These are phyloP conservation scores for Phylloporus scabripes DNA, from an alignment of 768 basidiomycete species.

Conservation along the genomic window DNA sequence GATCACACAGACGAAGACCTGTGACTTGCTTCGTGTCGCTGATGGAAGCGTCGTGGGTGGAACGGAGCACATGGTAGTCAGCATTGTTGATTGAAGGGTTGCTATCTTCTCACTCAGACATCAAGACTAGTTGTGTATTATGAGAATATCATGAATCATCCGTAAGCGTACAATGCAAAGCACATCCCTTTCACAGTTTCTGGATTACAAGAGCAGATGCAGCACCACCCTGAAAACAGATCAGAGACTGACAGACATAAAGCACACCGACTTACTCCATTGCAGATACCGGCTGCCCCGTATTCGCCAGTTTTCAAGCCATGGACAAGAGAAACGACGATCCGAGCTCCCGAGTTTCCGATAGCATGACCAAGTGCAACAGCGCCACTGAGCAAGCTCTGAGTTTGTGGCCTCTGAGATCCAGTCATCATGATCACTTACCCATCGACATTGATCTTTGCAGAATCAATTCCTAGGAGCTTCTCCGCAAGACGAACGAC, in stretches of 20 bases:
- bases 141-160: conserved; percentile 8
- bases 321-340: conserved; percentile 89
- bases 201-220: conserved; percentile 89
- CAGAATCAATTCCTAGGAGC: conserved; percentile 73
- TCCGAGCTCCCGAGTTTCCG: conserved; percentile 92
- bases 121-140: not conserved
- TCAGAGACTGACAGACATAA: conserved; percentile 11
- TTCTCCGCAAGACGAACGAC: conserved; percentile 91
- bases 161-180: conserved; percentile 9
- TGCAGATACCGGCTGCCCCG: conserved; percentile 95
- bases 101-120: conserved; percentile 12
- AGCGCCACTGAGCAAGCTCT: conserved; percentile 63
- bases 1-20: too few relatives aligned
- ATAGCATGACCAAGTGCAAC: conserved; percentile 96
- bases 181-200: conserved; percentile 52
- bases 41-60: too few relatives aligned
- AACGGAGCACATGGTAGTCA: too few relatives aligned
- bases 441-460: conserved; percentile 90
- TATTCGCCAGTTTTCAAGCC: conserved; percentile 90
- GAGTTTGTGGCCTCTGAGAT: conserved; percentile 3
- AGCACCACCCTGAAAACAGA: conserved; percentile 68
- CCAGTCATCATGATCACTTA: conserved; percentile 32
- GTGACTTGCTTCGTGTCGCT: too few relatives aligned
- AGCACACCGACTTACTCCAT: conserved; percentile 62
- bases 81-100: not conserved